Percentiles rank a stretch among this genome's conserved stretches.
Conservation (phyloP, 257 asterid genomes). For the Knoxia roxburghii region DNA sequence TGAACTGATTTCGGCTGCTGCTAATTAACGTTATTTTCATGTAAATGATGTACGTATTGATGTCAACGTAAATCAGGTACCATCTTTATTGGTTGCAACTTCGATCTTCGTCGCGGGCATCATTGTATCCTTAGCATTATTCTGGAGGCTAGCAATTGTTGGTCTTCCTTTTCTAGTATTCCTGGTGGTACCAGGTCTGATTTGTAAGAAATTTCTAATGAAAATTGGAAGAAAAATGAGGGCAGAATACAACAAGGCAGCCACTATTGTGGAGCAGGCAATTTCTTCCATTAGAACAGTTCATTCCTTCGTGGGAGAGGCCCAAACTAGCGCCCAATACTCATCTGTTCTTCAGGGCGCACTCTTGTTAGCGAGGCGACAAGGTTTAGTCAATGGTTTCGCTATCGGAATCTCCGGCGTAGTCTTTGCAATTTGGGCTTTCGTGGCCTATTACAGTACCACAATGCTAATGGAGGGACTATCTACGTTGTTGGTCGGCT, state of each 20-base stretch:
- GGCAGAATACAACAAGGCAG: slow-evolving; percentile 66
- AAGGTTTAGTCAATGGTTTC: slow-evolving; percentile 86
- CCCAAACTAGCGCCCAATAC: slow-evolving; percentile 39
- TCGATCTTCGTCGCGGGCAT: slow-evolving; percentile 60
- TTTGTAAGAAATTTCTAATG: slow-evolving; percentile 69
- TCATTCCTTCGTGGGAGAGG: slow-evolving; percentile 78
- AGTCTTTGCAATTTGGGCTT: slow-evolving; percentile 78
- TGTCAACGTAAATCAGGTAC: no score
- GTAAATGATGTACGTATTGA: no score
- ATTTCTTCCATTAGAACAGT: slow-evolving; percentile 79
- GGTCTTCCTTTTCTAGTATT: slow-evolving; percentile 66
- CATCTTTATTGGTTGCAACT: slow-evolving; percentile 63
- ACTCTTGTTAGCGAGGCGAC: slow-evolving; percentile 54
- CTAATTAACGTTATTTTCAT: no score
- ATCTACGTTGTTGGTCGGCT: slow-evolving; percentile 84
- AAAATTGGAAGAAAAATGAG: slow-evolving; percentile 52
- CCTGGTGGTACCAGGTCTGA: slow-evolving; percentile 75
- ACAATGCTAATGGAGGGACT: slow-evolving; percentile 72
- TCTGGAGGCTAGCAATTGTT: slow-evolving; percentile 69
- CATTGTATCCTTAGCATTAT: slow-evolving; percentile 53
- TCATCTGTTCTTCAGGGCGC: slow-evolving; percentile 71
- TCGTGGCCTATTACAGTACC: slow-evolving; percentile 77
- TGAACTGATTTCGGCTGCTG: no score
- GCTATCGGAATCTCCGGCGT: slow-evolving; percentile 83
- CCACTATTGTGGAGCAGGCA: slow-evolving; percentile 66